Evolutionary conservation across 2,329 filamentous ascomycete species (phyloP).

Genomic region (Xylariales sp.): DNA sequence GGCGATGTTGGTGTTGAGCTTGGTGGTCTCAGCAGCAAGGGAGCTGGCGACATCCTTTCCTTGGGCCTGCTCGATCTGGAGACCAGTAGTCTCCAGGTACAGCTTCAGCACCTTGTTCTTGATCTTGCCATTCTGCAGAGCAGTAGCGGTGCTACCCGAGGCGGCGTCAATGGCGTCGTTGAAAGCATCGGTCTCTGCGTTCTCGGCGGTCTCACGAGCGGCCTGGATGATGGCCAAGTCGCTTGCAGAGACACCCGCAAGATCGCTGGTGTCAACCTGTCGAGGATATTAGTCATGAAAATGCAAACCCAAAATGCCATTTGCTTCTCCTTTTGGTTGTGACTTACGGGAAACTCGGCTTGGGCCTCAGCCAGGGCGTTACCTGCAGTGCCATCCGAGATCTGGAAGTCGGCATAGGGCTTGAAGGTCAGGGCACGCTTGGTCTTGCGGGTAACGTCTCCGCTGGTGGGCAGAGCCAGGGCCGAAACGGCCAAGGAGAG

Average conservation of each 20-base stretch:
- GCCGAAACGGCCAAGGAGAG: conserved; percentile 30
- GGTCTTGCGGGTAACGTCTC: conserved; percentile 1
- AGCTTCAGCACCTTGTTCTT: conserved; percentile 60
- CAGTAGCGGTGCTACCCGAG: conserved; percentile 33
- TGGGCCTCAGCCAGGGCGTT: conserved; percentile 50
- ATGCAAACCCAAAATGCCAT: background rate
- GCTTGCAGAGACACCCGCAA: conserved; percentile 37
- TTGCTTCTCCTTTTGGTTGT: background rate
- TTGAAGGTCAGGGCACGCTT: conserved; percentile 10
- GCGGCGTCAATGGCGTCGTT: conserved; percentile 48
- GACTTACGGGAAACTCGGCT: conserved; percentile 46
- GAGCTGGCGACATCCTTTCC: conserved; percentile 36
- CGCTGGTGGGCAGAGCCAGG: conserved; percentile 26
- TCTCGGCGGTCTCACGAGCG: conserved; percentile 45
- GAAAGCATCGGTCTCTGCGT: conserved; percentile 49
- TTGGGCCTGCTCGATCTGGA: conserved; percentile 49
- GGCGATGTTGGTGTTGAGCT: conserved; percentile 49
- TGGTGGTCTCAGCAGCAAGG: conserved; percentile 42
- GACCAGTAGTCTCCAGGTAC: conserved; percentile 43
- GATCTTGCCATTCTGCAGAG: conserved; percentile 51
- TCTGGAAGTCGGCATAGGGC: conserved; percentile 31
- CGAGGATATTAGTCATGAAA: background rate
- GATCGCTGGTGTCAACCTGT: conserved; percentile 38
- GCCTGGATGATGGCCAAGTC: conserved; percentile 48
- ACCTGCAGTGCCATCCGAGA: conserved; percentile 46